phyloP scores from a whole-genome alignment of 164 flowering plant genomes.

The Liquidambar formosana region DNA sequence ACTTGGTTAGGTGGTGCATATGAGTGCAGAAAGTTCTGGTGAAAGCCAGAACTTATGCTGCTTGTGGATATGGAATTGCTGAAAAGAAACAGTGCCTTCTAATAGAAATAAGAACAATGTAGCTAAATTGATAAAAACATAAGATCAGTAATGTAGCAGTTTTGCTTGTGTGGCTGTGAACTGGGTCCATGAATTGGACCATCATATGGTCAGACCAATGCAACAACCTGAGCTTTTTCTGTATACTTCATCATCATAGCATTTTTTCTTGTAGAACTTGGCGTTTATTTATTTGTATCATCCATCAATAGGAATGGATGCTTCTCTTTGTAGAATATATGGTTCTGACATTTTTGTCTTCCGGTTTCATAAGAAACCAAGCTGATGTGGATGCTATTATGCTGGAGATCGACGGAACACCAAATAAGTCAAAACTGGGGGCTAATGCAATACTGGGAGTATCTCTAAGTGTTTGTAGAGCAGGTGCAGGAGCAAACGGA shows the following conservation, averaged over 20 bases:
- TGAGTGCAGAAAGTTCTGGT: background rate
- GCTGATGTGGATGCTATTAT: conserved; percentile 81
- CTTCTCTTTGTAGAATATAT: background rate
- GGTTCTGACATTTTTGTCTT: conserved; percentile 10
- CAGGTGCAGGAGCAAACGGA: conserved; percentile 96
- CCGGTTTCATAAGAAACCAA: conserved; percentile 56
- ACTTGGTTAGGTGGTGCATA: background rate
- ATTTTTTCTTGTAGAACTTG: background rate
- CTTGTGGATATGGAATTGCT: background rate
- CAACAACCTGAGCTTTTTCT: background rate
- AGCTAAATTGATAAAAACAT: background rate
- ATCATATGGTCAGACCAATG: too few species aligned
- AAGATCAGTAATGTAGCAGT: too few species aligned
- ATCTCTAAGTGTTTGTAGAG: conserved; percentile 88
- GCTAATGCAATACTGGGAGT: conserved; percentile 96
- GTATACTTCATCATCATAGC: background rate
- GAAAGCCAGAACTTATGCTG: background rate
- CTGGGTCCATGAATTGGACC: too few species aligned
- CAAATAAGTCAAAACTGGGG: conserved; percentile 85
- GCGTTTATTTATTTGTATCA: background rate
- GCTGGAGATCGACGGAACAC: conserved; percentile 95
- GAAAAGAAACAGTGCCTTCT: background rate
- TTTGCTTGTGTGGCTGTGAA: too few species aligned
- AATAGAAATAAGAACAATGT: background rate
- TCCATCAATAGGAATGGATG: background rate